These are phyloP conservation scores for Circinella minor DNA, from an alignment of 371 early-diverging fungal genomes.

Conservation along the genomic window DNA sequence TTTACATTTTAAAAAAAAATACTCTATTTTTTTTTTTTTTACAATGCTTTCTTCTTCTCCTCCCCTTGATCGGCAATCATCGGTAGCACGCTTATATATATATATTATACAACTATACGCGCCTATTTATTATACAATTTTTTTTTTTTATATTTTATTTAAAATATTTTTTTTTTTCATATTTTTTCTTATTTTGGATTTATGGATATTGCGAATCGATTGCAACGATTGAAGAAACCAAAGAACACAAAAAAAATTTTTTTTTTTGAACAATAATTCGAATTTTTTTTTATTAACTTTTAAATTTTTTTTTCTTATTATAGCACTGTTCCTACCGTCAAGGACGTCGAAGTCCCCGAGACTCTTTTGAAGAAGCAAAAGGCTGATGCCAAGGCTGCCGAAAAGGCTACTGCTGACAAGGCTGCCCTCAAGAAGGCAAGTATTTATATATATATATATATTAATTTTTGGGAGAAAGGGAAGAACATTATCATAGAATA, in stretches of 20 bases:
- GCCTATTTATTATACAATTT: not conserved
- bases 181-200: not conserved
- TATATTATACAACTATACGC: not conserved
- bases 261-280: not conserved
- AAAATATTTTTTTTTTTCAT: not conserved
- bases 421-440: constrained; percentile 68
- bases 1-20: not conserved
- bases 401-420: constrained; percentile 73
- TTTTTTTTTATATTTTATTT: not conserved
- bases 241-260: not conserved
- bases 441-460: not conserved
- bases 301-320: constrained; percentile 6
- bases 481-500: not conserved
- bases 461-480: not conserved
- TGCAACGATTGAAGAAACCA: not conserved
- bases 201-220: not conserved
- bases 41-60: not conserved
- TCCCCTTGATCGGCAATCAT: not conserved
- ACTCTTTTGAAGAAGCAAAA: constrained; percentile 97
- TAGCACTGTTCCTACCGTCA: constrained; percentile 64
- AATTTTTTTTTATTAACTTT: constrained; percentile 8
- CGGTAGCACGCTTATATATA: not conserved
- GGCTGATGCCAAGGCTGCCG: constrained; percentile 83
- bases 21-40: not conserved
- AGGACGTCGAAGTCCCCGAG: constrained; percentile 88